Evolutionary conservation across 768 basidiomycete species (phyloP), one percentile per base, ranked within the genome.

Genomic region (Xerocomellus dryophilus): DNA sequence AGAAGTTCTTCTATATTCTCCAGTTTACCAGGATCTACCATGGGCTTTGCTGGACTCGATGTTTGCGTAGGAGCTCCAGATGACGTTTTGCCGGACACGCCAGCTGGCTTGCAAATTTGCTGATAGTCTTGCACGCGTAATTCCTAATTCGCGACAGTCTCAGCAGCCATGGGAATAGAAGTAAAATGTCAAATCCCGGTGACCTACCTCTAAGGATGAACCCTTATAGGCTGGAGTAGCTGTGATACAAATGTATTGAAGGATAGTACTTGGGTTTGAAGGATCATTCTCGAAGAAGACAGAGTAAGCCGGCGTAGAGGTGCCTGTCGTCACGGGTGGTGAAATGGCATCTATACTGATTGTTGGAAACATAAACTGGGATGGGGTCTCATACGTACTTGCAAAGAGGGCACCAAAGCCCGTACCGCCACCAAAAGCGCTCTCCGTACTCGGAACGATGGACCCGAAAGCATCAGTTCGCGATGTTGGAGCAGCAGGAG

Each of bases 171-270:
- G 2, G 32, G 15, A 31, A 45, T 8, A 5, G 18, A 36, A 40
- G 23, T 6, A 36, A n/a, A 65, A 70, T 7, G 23, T 36, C 21
- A 23, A 32, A 11, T 12, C 40, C n/a, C 5, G 3, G 47, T 23
- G 45, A 44, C 76, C 43, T 59, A 84, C 90, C 77, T 86, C 91
- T 57, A 88, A 81, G 15, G 91, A 94, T 52, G 79, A 83, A 38
- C 85, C 85, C 51, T 78, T 71, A 65, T 93, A 94, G n/a, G 79
- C 78, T 12, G 88, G 88, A 79, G 88, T 89, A 58, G 84, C 85
- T 17, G 85, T 80, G 50, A 93, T 92, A 32, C 84, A 79, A 69
- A 93, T 90, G 69, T 87, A 95, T 54, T 88, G 85, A 38, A 86
- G 74, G 4, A 74, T 81, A 15, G 72, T 55, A 45, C 45, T 73